Percentiles rank a stretch among this genome's conserved stretches.
Conservation (phyloP, 495 filamentous ascomycete species). For the Talaromyces ruber region DNA sequence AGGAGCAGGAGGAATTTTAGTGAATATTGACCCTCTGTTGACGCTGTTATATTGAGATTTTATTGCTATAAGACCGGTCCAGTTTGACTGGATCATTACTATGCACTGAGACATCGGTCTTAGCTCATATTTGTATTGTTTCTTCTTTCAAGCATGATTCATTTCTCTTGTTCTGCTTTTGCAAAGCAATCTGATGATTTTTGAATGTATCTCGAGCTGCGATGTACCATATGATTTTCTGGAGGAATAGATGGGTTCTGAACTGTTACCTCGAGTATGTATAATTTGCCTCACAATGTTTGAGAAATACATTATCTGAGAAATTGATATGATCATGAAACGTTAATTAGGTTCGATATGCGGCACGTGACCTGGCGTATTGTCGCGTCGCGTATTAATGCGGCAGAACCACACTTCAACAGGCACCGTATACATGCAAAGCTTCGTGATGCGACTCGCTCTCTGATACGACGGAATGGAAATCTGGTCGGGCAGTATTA, state of each 20-base stretch:
- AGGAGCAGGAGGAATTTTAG: slow-evolving; percentile 85
- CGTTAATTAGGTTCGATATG: not conserved
- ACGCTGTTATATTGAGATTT: not conserved
- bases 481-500: slow-evolving; percentile 8
- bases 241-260: not conserved
- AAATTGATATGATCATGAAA: not conserved
- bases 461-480: slow-evolving; percentile 1
- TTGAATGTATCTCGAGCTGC: not conserved
- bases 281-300: too few species aligned
- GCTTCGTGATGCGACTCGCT: not conserved
- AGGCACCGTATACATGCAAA: too few species aligned
- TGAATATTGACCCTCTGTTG: not conserved
- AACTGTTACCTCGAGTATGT: not conserved
- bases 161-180: not conserved
- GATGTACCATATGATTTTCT: not conserved
- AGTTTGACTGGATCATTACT: not conserved
- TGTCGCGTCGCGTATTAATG: not conserved
- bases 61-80: not conserved
- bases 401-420: not conserved
- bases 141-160: not conserved
- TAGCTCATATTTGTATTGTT: not conserved
- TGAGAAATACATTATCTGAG: too few species aligned
- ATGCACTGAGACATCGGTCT: not conserved
- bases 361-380: slow-evolving; percentile 5
- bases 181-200: not conserved